Base-by-base conservation (phyloP, 805 yeast genomes). In the Kodamaea jinghongensis region DNA sequence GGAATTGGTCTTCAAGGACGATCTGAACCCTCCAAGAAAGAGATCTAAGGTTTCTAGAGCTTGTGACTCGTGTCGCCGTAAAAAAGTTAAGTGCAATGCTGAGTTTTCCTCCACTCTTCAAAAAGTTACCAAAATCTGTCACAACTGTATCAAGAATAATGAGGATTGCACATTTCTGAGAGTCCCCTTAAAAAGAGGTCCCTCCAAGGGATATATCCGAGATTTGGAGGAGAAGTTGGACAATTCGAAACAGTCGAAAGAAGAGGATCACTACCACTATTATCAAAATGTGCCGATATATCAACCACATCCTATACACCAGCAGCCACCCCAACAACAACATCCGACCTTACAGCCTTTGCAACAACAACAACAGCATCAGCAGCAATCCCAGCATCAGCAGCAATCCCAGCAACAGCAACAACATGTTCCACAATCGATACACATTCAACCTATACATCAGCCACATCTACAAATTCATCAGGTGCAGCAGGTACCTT, bases 21-120 rank as follows among this genome's bases (percentile, higher is more conserved):
- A 34, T 14, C 39, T 34, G 12, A 32, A 50, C 36, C 56, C 44
- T 5, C 68, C 71, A 13, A 69, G 85, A 36, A 82, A 83, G 52
- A 52, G 90, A 41, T 72, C 83, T 6, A 85, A 85, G 55, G 88
- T 84, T 0, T 82, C 89, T 1, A 60, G 95, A 38, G 93, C 91
- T 2, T 85, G 95, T 56, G 95, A 85, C 56, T 80, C 82, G 39
- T 85, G 93, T 57, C 71, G 93, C 27, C 70, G 84, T 33, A 83
- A 83, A 58, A 85, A 85, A 55, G 73, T 84, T 15, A 70, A 78
- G 39, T 85, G 95, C 61, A 80, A 84, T 55, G 87, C 85, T 15
- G 71, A 71, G 17, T 71, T 73, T 42, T 67, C 68, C 37, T 34
- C 61, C 8, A 60, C 69, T 4, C 67, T 75, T 13, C 74, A 64